Conservation (phyloP, 345 rosid species). For the Ricinus communis region DNA sequence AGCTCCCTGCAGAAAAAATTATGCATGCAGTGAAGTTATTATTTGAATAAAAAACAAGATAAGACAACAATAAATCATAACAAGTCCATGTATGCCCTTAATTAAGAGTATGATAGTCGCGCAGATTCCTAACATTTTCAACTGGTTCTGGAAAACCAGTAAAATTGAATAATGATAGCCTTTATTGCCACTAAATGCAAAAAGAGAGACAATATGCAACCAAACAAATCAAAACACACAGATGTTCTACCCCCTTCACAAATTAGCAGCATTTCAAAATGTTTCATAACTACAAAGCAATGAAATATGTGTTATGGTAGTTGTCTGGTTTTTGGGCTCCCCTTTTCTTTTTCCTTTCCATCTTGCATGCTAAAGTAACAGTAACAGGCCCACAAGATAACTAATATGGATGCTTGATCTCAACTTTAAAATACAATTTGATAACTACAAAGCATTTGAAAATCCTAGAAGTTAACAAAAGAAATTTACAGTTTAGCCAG, state of each 20-base stretch:
- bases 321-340: neutral
- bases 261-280: neutral
- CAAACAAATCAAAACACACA: neutral
- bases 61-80: conserved; percentile 1
- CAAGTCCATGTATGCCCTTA: no score
- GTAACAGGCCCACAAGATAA: no score
- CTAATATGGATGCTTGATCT: neutral
- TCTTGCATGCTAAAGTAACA: neutral
- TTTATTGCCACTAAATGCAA: neutral
- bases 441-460: neutral
- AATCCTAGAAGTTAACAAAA: neutral
- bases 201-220: neutral
- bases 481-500: neutral
- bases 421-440: neutral
- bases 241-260: neutral
- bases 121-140: neutral
- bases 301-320: neutral
- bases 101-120: neutral
- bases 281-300: no score
- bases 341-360: neutral
- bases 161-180: neutral
- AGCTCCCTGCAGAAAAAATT: conserved; percentile 55
- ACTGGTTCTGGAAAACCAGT: neutral
- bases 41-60: neutral
- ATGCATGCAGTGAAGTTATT: conserved; percentile 18